A percentile compares a stretch with the other conserved stretches of the same genome.
Evolutionary conservation across 306 rosid species (phyloP).

Genomic region (Inga oerstediana): DNA sequence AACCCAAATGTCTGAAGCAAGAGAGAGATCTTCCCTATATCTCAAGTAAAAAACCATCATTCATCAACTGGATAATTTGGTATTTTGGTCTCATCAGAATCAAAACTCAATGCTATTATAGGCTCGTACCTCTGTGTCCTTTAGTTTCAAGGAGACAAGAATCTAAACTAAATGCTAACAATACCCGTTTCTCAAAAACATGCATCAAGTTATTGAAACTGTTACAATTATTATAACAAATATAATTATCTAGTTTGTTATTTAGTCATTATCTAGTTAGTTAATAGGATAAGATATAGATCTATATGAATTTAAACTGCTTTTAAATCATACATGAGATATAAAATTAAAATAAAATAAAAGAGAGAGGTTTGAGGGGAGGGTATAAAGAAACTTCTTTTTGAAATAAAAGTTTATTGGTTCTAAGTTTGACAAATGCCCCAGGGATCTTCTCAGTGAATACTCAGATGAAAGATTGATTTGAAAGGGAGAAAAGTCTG

Average conservation of each 20-base stretch:
- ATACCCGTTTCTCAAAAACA: background rate
- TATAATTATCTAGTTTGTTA: background rate
- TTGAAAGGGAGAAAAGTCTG: background rate
- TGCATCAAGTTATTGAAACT: background rate
- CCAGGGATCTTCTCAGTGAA: constrained; percentile 10
- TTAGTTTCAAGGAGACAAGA: background rate
- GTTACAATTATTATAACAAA: background rate
- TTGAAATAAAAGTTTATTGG: background rate
- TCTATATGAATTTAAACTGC: background rate
- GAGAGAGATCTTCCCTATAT: background rate
- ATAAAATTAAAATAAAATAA: background rate
- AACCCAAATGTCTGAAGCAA: constrained; percentile 2
- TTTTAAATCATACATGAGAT: background rate
- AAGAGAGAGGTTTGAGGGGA: background rate
- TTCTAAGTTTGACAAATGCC: background rate
- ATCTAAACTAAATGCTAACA: background rate
- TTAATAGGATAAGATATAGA: too few species aligned
- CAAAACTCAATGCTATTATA: background rate
- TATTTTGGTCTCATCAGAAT: background rate
- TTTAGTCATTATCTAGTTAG: too few species aligned
- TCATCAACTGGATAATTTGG: constrained; percentile 3
- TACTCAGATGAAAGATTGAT: constrained; percentile 8
- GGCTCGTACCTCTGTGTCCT: too few species aligned
- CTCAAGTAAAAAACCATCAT: background rate
- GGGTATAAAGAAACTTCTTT: background rate